Conservation (phyloP, 2,329 filamentous ascomycete genomes). For the Emydomyces testavorans region DNA sequence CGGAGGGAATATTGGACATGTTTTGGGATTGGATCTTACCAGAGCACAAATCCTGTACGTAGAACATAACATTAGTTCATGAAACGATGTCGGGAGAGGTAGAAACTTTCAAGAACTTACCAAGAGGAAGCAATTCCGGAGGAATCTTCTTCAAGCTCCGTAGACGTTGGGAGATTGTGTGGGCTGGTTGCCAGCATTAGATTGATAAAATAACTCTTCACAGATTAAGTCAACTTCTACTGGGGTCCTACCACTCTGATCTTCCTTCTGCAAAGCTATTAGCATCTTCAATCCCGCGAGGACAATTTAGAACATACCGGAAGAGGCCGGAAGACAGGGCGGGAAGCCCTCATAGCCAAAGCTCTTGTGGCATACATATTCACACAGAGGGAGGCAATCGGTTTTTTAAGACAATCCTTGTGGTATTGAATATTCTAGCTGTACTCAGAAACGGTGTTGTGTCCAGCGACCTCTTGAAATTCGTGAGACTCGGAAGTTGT, state of each 20-base stretch:
- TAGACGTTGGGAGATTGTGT: conserved; percentile 92
- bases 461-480: not conserved
- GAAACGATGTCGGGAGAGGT: not conserved
- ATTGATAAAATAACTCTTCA: not conserved
- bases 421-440: not conserved
- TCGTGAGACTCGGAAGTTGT: conserved; percentile 5
- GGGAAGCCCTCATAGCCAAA: conserved; percentile 10
- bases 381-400: not conserved
- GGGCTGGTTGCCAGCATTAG: conserved; percentile 47
- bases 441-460: conserved; percentile 1
- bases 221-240: not conserved
- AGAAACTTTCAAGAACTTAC: conserved; percentile 45
- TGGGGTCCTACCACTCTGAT: conserved; percentile 4
- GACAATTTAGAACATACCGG: conserved; percentile 10
- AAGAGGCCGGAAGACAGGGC: conserved; percentile 8
- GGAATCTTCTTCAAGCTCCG: conserved; percentile 82
- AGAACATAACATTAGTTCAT: conserved; percentile 18
- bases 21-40: conserved; percentile 44
- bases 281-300: not conserved
- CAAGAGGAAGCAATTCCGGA: conserved; percentile 85
- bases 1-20: conserved; percentile 15
- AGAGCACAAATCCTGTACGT: conserved; percentile 65
- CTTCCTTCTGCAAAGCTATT: conserved; percentile 11
- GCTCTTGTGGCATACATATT: conserved; percentile 9
- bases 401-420: not conserved